A percentile compares a stretch with the other conserved stretches of the same genome.
These are phyloP conservation scores for Boletus sensibilis DNA, from an alignment of 768 basidiomycete species.

Conservation along the genomic window DNA sequence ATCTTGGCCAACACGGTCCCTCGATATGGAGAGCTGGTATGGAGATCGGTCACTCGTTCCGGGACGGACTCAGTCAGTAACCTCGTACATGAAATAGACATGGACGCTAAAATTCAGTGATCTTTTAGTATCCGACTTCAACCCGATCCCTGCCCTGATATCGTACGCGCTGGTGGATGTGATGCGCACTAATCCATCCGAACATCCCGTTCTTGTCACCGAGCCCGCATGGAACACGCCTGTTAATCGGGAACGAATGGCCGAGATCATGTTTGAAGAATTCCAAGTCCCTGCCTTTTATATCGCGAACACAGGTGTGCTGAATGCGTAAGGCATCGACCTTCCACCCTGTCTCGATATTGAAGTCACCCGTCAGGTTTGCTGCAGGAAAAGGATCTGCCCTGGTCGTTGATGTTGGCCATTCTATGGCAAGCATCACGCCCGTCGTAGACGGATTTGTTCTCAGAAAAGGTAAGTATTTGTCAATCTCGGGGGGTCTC, in stretches of 20 bases:
- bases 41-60: conserved; percentile 81
- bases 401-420: conserved; percentile 91
- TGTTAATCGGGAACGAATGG: conserved; percentile 91
- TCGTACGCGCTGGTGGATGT: conserved; percentile 73
- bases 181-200: conserved; percentile 72
- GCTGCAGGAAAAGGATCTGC: conserved; percentile 98
- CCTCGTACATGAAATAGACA: background rate
- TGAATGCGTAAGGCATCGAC: conserved; percentile 72
- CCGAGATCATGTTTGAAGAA: conserved; percentile 97
- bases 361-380: conserved; percentile 54
- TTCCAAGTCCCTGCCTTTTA: conserved; percentile 95
- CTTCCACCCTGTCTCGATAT: conserved; percentile 1
- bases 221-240: conserved; percentile 97
- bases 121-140: conserved; percentile 68
- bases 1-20: conserved; percentile 84
- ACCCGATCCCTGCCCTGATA: conserved; percentile 67
- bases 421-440: conserved; percentile 84
- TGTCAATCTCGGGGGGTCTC: background rate
- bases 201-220: conserved; percentile 91
- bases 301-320: conserved; percentile 89
- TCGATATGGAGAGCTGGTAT: conserved; percentile 89
- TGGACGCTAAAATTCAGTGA: conserved; percentile 2
- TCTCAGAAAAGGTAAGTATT: conserved; percentile 76
- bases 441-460: conserved; percentile 98
- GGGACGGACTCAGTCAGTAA: conserved; percentile 78